Evolutionary conservation across 441 rosid genomes (phyloP), one percentile per base, ranked within the genome.

Genomic region (Erodium moschatum): DNA sequence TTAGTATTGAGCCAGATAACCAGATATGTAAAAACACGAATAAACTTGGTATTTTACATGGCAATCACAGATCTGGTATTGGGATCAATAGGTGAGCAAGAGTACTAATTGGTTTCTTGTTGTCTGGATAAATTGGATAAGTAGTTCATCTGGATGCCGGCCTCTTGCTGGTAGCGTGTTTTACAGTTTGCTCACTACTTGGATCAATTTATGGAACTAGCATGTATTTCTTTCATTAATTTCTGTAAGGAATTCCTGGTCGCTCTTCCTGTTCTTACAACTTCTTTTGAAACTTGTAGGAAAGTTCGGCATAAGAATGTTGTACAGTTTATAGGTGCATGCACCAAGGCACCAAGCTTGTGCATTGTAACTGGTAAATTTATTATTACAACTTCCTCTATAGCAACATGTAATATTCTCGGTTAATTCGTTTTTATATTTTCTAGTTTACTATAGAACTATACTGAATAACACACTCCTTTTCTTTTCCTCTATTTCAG

Each of bases 401-500:
- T 6, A 38, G 44, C 8, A 38, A 38, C 46, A 40, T 40, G 46
- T 4, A 40, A 40, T 40, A 6, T 40, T 40, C 12, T 40, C 12
- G 46, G 46, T 10, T 40, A 33, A 33, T 33, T 33, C 4, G 4
- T 33, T 33, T 33, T 33, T 33, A 12, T 6, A 6, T 40, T 40
- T 6, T 40, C 12, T 40, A 40, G 11, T 40, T 40, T 10, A 40
- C 10, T 40, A 40, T 10, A 40, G 46, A 40, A 40, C 46, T 40
- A 10, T 40, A 40, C 12, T 40, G 10, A 40, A 10, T 40, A 0
- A 40, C 46, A 40, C 5, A 0, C 11, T 40, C 12, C 46, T 6
- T 40, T 40, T 40, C 46, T 40, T 40, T 65, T 31, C n/a, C 69
- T 65, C 31, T 81, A 19, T 73, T 33, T 40, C 69, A 87, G 92